phyloP scores from a whole-genome alignment of 805 yeast genomes.

The Metschnikowia corniflorae region DNA sequence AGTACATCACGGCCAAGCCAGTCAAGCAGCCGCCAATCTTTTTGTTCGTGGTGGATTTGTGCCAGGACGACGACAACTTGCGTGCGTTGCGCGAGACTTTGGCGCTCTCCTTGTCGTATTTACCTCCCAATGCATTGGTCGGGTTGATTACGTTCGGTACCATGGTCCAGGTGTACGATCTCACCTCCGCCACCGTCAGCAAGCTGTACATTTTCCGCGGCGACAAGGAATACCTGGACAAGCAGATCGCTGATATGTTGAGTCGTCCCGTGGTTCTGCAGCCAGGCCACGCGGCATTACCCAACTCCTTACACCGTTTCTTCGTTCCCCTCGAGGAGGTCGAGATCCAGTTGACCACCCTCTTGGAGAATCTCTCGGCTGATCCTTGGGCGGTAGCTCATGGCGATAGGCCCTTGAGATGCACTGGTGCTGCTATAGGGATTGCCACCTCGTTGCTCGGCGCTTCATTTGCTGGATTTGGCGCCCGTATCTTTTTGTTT shows the following conservation, averaged over 20 bases:
- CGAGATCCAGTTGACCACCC: conserved; percentile 76
- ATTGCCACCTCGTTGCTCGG: conserved; percentile 82
- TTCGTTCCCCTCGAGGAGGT: conserved; percentile 71
- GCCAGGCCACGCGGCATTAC: conserved; percentile 24
- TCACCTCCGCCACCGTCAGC: conserved; percentile 59
- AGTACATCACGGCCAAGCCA: conserved; percentile 78
- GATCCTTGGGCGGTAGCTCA: conserved; percentile 90
- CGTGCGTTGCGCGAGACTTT: conserved; percentile 79
- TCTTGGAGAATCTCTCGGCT: conserved; percentile 69
- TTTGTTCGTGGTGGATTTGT: conserved; percentile 79
- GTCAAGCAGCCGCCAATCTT: conserved; percentile 83
- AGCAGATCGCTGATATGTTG: conserved; percentile 57
- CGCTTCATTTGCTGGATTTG: conserved; percentile 76
- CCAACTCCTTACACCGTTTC: conserved; percentile 51
- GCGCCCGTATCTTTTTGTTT: conserved; percentile 85
- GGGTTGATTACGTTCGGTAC: conserved; percentile 89
- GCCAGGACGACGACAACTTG: conserved; percentile 86
- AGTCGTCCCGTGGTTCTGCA: conserved; percentile 30
- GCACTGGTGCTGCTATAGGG: conserved; percentile 88
- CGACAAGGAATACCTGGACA: conserved; percentile 74
- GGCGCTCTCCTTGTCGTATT: conserved; percentile 65
- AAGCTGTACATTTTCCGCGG: conserved; percentile 86
- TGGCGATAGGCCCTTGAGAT: conserved; percentile 81
- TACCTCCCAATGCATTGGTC: conserved; percentile 87
- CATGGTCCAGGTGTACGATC: conserved; percentile 85